Conservation (phyloP, 179 eudicot genomes). For the Carnegiea gigantea region DNA sequence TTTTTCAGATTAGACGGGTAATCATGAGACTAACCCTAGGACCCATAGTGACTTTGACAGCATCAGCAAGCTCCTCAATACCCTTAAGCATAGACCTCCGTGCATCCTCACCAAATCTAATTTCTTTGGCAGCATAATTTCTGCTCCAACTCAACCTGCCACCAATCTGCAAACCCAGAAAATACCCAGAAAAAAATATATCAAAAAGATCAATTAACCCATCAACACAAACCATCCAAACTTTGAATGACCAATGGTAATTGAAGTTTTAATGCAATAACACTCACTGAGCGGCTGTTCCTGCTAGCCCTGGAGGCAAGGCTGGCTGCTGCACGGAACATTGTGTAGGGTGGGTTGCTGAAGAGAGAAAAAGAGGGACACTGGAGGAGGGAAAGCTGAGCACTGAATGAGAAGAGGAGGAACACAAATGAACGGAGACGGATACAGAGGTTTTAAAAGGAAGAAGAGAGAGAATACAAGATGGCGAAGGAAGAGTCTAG, state of each 20-base stretch:
- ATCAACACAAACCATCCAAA: background rate
- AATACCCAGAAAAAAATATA: background rate
- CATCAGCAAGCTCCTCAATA: constrained; percentile 95
- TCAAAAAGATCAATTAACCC: background rate
- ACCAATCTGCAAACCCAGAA: constrained; percentile 38
- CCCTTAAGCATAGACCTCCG: constrained; percentile 85
- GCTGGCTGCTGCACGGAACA: constrained; percentile 34
- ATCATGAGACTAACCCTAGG: constrained; percentile 62
- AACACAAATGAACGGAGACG: background rate
- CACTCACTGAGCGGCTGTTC: constrained; percentile 26
- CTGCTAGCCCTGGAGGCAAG: constrained; percentile 28
- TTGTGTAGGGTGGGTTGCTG: background rate
- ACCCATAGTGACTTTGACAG: constrained; percentile 99
- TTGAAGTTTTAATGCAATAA: too few species aligned
- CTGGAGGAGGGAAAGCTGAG: background rate
- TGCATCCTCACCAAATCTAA: constrained; percentile 86
- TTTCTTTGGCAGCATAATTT: constrained; percentile 92
- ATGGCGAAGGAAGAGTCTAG: constrained; percentile 24
- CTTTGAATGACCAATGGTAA: background rate
- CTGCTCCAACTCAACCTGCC: constrained; percentile 73
- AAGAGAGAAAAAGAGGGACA: background rate
- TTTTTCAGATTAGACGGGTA: background rate
- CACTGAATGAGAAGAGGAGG: background rate
- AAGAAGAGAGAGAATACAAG: background rate
- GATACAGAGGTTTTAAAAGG: background rate